These are phyloP conservation scores for Penicillium griseofulvum DNA, from an alignment of 2,329 filamentous ascomycete species.

Conservation along the genomic window DNA sequence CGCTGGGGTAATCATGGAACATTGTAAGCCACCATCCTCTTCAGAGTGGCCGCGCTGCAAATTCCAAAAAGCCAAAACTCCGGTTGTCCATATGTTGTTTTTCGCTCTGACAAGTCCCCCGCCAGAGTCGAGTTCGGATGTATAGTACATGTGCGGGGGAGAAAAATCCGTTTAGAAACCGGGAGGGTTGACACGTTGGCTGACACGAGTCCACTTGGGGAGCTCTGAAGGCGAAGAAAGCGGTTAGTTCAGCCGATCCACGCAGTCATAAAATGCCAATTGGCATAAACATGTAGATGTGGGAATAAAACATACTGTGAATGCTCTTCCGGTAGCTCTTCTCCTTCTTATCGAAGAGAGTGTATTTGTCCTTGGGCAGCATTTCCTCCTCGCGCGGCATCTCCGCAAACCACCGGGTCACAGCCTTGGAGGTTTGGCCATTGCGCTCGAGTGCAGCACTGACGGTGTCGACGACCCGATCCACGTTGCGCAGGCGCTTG, in stretches of 20 bases:
- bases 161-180: constrained; percentile 65
- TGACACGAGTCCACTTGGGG: constrained; percentile 93
- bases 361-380: constrained; percentile 96
- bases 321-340: constrained; percentile 96
- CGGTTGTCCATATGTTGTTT: constrained; percentile 28
- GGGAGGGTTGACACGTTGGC: constrained; percentile 88
- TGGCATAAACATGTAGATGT: not conserved
- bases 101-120: constrained; percentile 13
- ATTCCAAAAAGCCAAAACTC: constrained; percentile 36
- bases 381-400: constrained; percentile 97
- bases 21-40: constrained; percentile 19
- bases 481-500: constrained; percentile 77
- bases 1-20: constrained; percentile 25
- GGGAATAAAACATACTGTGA: constrained; percentile 70
- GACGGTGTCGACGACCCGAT: constrained; percentile 79
- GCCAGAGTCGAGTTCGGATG: constrained; percentile 11
- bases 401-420: constrained; percentile 89
- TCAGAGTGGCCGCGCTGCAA: constrained; percentile 18
- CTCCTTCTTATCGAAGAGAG: constrained; percentile 93
- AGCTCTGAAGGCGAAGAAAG: constrained; percentile 55
- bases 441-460: constrained; percentile 73
- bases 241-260: not conserved
- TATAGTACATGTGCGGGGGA: constrained; percentile 32
- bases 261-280: not conserved
- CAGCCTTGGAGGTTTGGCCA: constrained; percentile 66